These are phyloP conservation scores for Juncus inflexus DNA, from an alignment of 176 grass and related monocot genomes.

Conservation along the genomic window DNA sequence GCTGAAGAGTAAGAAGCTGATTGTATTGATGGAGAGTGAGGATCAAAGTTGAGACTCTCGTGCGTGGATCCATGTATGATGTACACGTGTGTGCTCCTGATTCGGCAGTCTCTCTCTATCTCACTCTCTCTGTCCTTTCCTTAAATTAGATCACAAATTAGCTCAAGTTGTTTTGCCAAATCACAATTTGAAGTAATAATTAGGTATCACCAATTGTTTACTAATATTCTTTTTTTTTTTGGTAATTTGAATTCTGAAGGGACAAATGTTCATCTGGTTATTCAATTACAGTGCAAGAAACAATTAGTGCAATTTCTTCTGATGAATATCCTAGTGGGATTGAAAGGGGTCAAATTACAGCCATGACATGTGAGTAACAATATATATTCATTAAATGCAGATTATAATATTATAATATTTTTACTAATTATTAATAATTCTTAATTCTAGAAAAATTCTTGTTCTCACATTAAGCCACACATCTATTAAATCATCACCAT, in stretches of 20 bases:
- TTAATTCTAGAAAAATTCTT: no score
- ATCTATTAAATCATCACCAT: no score
- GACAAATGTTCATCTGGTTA: conserved; percentile 55
- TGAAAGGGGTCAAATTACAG: conserved; percentile 59
- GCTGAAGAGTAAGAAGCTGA: neutral
- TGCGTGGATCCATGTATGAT: conserved; percentile 45
- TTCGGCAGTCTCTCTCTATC: conserved; percentile 37
- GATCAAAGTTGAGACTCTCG: conserved; percentile 56
- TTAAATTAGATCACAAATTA: no score
- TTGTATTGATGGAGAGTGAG: conserved; percentile 49
- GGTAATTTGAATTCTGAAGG: conserved; percentile 38
- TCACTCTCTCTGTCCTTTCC: neutral
- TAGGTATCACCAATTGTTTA: no score
- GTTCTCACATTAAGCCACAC: no score
- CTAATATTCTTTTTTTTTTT: no score
- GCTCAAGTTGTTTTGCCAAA: no score
- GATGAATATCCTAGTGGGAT: conserved; percentile 53
- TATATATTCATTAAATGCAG: conserved; percentile 23
- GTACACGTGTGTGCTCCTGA: conserved; percentile 68
- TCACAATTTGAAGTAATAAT: no score
- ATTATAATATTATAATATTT: neutral
- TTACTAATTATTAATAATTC: no score
- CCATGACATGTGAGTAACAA: conserved; percentile 56
- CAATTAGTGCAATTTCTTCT: conserved; percentile 40
- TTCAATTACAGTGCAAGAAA: conserved; percentile 51